Conservation (phyloP, 2,329 filamentous ascomycete genomes). For the Myriosclerotinia scirpicola region DNA sequence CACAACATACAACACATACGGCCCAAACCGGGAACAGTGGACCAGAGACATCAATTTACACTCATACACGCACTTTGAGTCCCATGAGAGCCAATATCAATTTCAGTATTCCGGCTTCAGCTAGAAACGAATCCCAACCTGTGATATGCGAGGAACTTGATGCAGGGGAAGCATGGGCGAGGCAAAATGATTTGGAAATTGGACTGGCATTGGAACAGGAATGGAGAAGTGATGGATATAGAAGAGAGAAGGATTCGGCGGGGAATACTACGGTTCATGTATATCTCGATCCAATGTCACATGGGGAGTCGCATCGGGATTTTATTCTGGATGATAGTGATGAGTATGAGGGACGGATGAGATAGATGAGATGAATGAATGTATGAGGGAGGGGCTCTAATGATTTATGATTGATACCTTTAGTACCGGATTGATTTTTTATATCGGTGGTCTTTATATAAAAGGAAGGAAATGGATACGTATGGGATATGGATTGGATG, state of each 20-base stretch:
- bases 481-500: constrained; percentile 4
- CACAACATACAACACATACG: constrained; percentile 10
- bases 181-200: constrained; percentile 17
- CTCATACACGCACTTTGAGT: constrained; percentile 11
- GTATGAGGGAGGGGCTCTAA: background rate
- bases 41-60: constrained; percentile 1
- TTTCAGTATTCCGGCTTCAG: constrained; percentile 6
- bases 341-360: constrained; percentile 11
- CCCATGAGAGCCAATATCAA: constrained; percentile 2
- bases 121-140: background rate
- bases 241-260: background rate
- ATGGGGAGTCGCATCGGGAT: background rate
- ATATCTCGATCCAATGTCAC: background rate
- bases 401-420: constrained; percentile 16
- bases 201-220: constrained; percentile 13
- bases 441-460: background rate
- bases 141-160: background rate
- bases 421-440: background rate
- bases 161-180: constrained; percentile 10
- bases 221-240: background rate
- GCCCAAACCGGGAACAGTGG: background rate
- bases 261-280: background rate
- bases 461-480: background rate
- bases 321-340: constrained; percentile 22
- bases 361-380: background rate